Evolutionary conservation across 2,329 filamentous ascomycete genomes (phyloP).

Genomic region (Cladobotryum protrusum): DNA sequence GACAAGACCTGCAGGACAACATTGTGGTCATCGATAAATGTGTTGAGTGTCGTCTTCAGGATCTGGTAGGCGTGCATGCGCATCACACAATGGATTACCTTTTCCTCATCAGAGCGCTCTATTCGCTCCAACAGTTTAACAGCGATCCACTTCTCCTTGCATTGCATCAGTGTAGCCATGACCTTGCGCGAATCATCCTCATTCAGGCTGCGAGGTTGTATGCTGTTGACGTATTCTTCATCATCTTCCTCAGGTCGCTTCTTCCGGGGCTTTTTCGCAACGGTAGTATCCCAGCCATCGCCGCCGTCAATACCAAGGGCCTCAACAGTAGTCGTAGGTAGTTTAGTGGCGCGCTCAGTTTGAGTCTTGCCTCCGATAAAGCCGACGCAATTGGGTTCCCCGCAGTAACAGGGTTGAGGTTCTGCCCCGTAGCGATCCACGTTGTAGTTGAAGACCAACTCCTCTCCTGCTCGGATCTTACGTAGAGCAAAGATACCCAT

Average conservation of each 20-base stretch:
- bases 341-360: conserved; percentile 87
- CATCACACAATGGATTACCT: conserved; percentile 80
- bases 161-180: conserved; percentile 94
- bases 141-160: conserved; percentile 98
- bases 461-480: conserved; percentile 78
- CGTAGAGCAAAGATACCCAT: conserved; percentile 98
- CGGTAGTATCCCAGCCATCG: conserved; percentile 85
- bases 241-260: conserved; percentile 90
- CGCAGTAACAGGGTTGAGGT: conserved; percentile 94
- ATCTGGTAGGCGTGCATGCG: conserved; percentile 98
- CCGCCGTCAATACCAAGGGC: conserved; percentile 91
- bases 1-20: conserved; percentile 84
- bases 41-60: conserved; percentile 75
- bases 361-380: conserved; percentile 98
- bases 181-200: conserved; percentile 85
- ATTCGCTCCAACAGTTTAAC: conserved; percentile 90
- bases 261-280: conserved; percentile 84
- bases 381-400: conserved; percentile 87
- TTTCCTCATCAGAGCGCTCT: conserved; percentile 78
- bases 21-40: conserved; percentile 85
- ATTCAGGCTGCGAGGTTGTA: conserved; percentile 71
- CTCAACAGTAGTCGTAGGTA: conserved; percentile 84
- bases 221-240: conserved; percentile 89
- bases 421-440: conserved; percentile 97
- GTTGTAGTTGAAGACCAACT: conserved; percentile 98